phyloP scores from a whole-genome alignment of 169 alveolate genomes.

The Perkinsus marinus region DNA sequence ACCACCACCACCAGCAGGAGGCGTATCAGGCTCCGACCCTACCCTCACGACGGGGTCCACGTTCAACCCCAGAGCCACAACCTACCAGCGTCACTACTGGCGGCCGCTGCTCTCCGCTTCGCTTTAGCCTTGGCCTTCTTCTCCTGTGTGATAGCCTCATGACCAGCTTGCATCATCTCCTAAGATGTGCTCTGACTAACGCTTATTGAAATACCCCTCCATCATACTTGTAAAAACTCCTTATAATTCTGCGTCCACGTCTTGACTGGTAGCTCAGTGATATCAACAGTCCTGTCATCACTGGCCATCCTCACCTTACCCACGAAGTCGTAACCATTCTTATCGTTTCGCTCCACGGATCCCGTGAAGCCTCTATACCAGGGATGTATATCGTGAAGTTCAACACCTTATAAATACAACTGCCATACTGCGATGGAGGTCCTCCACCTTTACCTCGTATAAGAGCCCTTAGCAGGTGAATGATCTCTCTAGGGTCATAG shows the following conservation, averaged over 20 bases:
- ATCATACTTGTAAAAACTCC: conserved; percentile 68
- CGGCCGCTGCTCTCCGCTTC: background rate
- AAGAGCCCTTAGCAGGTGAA: conserved; percentile 57
- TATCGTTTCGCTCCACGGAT: conserved; percentile 58
- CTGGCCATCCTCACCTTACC: conserved; percentile 38
- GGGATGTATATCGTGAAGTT: conserved; percentile 64
- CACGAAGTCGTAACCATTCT: conserved; percentile 47
- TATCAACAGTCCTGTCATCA: conserved; percentile 45
- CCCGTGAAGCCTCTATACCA: conserved; percentile 96
- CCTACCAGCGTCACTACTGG: background rate
- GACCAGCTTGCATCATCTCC: background rate
- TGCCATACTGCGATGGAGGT: conserved; percentile 44
- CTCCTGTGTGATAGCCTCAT: background rate
- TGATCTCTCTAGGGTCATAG: conserved; percentile 88
- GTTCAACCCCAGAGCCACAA: background rate
- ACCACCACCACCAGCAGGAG: no score
- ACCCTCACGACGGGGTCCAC: background rate
- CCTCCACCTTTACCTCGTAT: conserved; percentile 62
- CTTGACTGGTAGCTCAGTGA: conserved; percentile 92
- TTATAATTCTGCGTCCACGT: conserved; percentile 92
- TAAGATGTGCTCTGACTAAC: background rate
- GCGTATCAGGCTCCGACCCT: background rate
- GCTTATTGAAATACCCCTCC: background rate
- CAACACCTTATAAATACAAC: background rate
- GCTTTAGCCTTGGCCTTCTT: background rate